Conservation (phyloP, 352 stramenopile genomes). For the Pythium plurisporium region DNA sequence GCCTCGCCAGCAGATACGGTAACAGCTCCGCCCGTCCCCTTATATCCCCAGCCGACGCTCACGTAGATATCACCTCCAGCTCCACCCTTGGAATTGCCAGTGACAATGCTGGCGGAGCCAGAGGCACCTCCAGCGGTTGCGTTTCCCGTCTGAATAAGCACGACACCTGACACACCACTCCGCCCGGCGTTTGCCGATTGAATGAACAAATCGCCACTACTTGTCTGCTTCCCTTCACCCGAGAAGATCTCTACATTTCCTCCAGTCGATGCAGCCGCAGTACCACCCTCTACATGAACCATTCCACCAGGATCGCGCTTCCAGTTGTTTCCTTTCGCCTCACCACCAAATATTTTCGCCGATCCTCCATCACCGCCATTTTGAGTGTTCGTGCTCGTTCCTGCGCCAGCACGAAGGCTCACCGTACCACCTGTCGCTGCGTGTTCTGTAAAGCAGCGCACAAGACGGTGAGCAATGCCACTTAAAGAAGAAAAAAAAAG, state of each 20-base stretch:
- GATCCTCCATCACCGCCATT: conserved; percentile 62
- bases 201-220: conserved; percentile 62
- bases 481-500: no score
- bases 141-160: conserved; percentile 69
- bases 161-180: conserved; percentile 75
- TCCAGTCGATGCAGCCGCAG: conserved; percentile 42
- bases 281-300: conserved; percentile 57
- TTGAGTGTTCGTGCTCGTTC: conserved; percentile 33
- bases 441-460: conserved; percentile 28
- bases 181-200: conserved; percentile 62
- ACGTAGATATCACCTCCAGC: conserved; percentile 75
- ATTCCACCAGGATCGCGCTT: conserved; percentile 46
- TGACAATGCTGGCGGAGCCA: conserved; percentile 68
- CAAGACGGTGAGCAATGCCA: no score
- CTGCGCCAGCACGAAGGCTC: conserved; percentile 43
- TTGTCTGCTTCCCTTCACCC: conserved; percentile 38
- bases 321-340: conserved; percentile 42
- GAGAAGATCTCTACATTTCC: conserved; percentile 62
- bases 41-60: conserved; percentile 76
- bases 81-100: conserved; percentile 66
- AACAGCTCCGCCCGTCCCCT: conserved; percentile 81
- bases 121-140: conserved; percentile 45
- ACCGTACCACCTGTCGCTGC: conserved; percentile 40
- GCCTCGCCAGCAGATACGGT: conserved; percentile 61
- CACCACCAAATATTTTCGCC: conserved; percentile 49